Percentiles rank a stretch among this genome's conserved stretches.
These are phyloP conservation scores for Boletus rubescentipes DNA, from an alignment of 768 basidiomycete species.

Conservation along the genomic window DNA sequence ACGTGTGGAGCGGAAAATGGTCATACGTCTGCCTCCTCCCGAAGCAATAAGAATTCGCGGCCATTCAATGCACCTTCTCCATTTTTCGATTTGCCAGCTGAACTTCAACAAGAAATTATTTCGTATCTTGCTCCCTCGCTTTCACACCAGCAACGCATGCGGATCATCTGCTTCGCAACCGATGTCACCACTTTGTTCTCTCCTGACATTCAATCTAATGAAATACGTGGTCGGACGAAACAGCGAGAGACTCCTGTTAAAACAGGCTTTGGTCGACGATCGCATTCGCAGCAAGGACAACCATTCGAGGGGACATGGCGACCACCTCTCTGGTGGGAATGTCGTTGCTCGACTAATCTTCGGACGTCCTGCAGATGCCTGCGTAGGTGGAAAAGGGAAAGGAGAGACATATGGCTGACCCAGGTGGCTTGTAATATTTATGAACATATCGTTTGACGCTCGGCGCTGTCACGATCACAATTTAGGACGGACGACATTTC, in stretches of 20 bases:
- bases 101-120: constrained; percentile 57
- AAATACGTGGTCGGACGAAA: constrained; percentile 3
- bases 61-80: constrained; percentile 17
- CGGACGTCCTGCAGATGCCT: constrained; percentile 27
- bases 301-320: constrained; percentile 35
- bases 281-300: constrained; percentile 3
- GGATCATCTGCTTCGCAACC: constrained; percentile 52
- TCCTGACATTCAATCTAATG: constrained; percentile 22
- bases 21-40: background rate
- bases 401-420: constrained; percentile 47
- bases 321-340: constrained; percentile 36
- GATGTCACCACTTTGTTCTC: constrained; percentile 45
- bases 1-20: background rate
- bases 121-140: constrained; percentile 57
- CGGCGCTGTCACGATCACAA: background rate
- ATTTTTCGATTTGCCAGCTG: constrained; percentile 49
- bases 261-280: constrained; percentile 5
- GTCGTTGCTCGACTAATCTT: constrained; percentile 25
- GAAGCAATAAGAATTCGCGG: constrained; percentile 3
- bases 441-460: constrained; percentile 30
- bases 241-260: constrained; percentile 5
- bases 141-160: constrained; percentile 53
- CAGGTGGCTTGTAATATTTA: constrained; percentile 46
- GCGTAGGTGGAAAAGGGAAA: constrained; percentile 40
- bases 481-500: constrained; percentile 5